Percentiles rank a stretch among this genome's conserved stretches.
Evolutionary conservation across 495 filamentous ascomycete species (phyloP).

Genomic region (Trichoderma orchidacearum): DNA sequence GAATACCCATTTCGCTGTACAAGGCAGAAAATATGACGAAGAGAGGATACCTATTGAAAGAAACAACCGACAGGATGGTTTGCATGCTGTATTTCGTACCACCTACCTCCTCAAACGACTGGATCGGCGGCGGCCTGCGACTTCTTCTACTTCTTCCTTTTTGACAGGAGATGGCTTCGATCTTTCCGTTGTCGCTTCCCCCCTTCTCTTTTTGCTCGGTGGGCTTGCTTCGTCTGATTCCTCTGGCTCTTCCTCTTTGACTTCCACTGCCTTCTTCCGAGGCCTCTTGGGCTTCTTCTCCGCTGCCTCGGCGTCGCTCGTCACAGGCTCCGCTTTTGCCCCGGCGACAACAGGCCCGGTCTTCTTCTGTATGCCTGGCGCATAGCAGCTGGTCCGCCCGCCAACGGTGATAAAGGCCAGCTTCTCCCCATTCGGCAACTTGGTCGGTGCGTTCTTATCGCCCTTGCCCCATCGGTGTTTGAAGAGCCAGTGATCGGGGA

Average conservation of each 20-base stretch:
- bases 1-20: no score
- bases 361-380: slow-evolving; percentile 79
- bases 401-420: slow-evolving; percentile 77
- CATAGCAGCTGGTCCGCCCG: slow-evolving; percentile 76
- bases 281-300: background rate
- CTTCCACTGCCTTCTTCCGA: background rate
- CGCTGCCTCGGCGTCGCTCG: background rate
- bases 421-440: slow-evolving; percentile 69
- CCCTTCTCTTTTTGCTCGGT: slow-evolving; percentile 1
- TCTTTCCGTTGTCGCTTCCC: background rate
- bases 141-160: slow-evolving; percentile 5
- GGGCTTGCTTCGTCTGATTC: slow-evolving; percentile 4
- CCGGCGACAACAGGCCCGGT: slow-evolving; percentile 17
- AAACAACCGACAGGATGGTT: no score
- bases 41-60: no score
- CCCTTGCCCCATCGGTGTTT: slow-evolving; percentile 85
- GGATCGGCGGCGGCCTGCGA: background rate
- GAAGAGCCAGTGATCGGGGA: slow-evolving; percentile 87
- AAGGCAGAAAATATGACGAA: no score
- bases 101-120: background rate
- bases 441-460: slow-evolving; percentile 52
- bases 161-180: slow-evolving; percentile 1
- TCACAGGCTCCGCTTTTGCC: slow-evolving; percentile 19
- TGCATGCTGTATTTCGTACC: background rate
- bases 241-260: slow-evolving; percentile 2